Evolutionary conservation across 75 land plant species (phyloP).

Genomic region (Ceratopteris richardii): DNA sequence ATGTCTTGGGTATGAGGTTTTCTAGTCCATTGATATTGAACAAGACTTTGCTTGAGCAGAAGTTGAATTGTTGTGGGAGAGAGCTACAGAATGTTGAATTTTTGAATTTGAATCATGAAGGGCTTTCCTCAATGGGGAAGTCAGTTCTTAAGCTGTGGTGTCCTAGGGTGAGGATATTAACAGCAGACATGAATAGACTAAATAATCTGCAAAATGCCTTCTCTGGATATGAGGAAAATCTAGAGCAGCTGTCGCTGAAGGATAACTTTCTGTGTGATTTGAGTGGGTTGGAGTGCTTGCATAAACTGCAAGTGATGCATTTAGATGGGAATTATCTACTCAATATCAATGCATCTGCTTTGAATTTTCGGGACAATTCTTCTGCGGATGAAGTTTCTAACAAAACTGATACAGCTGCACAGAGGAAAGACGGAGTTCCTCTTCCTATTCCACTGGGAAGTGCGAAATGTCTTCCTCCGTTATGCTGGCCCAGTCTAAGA

Average conservation of each 20-base stretch:
- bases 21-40: constrained; percentile 1
- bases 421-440: not conserved
- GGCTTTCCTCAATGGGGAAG: constrained; percentile 20
- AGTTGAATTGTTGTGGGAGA: constrained; percentile 1
- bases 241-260: constrained; percentile 21
- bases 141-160: constrained; percentile 14
- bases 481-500: constrained; percentile 18
- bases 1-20: not conserved
- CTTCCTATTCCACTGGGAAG: not conserved
- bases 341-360: not conserved
- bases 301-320: constrained; percentile 14
- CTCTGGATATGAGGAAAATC: constrained; percentile 15
- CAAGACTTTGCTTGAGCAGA: constrained; percentile 10
- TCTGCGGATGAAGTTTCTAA: too few species aligned
- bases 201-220: constrained; percentile 18
- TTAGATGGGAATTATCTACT: constrained; percentile 21
- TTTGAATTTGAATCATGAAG: constrained; percentile 11
- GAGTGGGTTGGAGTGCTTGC: constrained; percentile 16
- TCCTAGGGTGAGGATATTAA: constrained; percentile 12
- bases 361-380: too few species aligned
- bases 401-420: too few species aligned
- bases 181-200: constrained; percentile 18
- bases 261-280: constrained; percentile 25
- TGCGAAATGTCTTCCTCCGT: not conserved
- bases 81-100: constrained; percentile 4